phyloP scores from a whole-genome alignment of 2,329 filamentous ascomycete species.

The Rutstroemia sp. region DNA sequence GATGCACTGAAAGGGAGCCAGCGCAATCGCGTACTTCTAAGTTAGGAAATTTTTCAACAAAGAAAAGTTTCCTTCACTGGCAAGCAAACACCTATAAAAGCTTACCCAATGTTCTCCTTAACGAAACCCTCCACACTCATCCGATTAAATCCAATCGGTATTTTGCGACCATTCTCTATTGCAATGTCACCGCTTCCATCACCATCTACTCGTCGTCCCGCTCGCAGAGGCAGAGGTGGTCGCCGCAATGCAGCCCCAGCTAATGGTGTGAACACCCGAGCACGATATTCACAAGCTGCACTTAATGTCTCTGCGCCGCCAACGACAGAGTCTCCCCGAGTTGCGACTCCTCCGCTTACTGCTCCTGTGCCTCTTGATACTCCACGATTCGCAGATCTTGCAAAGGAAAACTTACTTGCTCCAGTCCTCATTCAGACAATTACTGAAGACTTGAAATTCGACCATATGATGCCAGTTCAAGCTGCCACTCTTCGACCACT shows the following conservation, averaged over 20 bases:
- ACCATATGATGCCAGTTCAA: constrained; percentile 90
- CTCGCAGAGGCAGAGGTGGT: not conserved
- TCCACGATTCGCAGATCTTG: constrained; percentile 40
- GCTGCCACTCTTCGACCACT: constrained; percentile 73
- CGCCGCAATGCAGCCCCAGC: not conserved
- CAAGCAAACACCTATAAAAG: not conserved
- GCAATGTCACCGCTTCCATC: not conserved
- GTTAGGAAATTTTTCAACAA: not conserved
- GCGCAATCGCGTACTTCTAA: not conserved
- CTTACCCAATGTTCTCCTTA: not conserved
- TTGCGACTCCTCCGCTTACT: constrained; percentile 32
- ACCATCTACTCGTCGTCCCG: not conserved
- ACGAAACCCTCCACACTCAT: not conserved
- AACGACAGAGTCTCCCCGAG: constrained; percentile 19
- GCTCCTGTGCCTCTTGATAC: constrained; percentile 36
- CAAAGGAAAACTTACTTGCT: constrained; percentile 36
- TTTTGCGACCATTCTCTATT: not conserved
- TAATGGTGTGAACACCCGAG: not conserved
- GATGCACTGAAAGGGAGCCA: not conserved
- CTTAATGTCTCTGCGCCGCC: constrained; percentile 13
- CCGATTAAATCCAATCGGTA: not conserved
- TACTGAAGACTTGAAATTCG: constrained; percentile 64
- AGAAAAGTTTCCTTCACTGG: not conserved
- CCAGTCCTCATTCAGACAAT: constrained; percentile 49
- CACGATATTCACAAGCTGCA: constrained; percentile 22